Conservation (phyloP, 1,284 basidiomycete species). For the Porodaedalea pini region DNA sequence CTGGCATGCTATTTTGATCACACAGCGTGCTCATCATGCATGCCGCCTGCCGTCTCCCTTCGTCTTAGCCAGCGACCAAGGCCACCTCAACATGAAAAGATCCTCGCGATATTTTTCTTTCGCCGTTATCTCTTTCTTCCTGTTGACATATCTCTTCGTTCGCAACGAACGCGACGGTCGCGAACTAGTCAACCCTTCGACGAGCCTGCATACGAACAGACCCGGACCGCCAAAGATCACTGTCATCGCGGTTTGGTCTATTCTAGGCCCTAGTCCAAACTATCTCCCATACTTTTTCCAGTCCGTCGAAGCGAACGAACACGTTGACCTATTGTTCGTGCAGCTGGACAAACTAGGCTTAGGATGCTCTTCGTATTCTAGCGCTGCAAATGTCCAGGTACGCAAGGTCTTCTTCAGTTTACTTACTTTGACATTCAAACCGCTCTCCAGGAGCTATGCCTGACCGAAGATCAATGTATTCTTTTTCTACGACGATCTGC, state of each 20-base stretch:
- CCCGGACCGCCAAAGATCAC: slow-evolving; percentile 17
- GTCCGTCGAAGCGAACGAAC: slow-evolving; percentile 20
- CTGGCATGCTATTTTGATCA: background rate
- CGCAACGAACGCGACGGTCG: background rate
- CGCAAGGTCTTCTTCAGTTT: background rate
- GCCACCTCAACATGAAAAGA: background rate
- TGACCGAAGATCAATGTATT: slow-evolving; percentile 17
- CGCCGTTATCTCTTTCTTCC: background rate
- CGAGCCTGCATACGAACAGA: background rate
- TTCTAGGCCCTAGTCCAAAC: slow-evolving; percentile 5
- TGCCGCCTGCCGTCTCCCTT: background rate
- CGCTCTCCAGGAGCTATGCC: slow-evolving; percentile 13
- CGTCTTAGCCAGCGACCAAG: background rate
- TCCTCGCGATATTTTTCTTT: background rate
- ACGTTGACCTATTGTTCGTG: slow-evolving; percentile 17
- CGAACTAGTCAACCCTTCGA: background rate
- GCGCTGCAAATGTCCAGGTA: slow-evolving; percentile 18
- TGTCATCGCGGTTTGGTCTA: slow-evolving; percentile 16
- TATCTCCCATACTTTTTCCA: slow-evolving; percentile 20
- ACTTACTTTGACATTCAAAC: background rate
- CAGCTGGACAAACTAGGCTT: slow-evolving; percentile 9
- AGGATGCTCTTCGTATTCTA: slow-evolving; percentile 13
- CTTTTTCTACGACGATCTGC: background rate
- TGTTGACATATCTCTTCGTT: background rate
- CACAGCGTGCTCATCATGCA: background rate